Evolutionary conservation across 176 grass and related monocot genomes (phyloP), one percentile per base, ranked within the genome.

Genomic region (Triticum aestivum): DNA sequence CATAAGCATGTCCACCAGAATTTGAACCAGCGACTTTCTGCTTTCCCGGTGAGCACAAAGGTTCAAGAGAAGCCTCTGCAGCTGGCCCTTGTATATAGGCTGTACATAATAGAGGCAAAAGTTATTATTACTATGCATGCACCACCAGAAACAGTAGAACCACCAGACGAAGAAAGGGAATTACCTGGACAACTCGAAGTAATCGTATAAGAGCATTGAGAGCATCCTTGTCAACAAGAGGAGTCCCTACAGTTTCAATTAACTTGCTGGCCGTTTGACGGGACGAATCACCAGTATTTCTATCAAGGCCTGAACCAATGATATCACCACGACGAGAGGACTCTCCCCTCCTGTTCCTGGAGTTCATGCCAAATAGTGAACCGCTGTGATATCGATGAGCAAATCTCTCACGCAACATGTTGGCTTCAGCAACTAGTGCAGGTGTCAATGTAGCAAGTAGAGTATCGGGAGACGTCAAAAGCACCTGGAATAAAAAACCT

Each of bases 391-490:
- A 92, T 45, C 97, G 86, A 90, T 94, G 92, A 89, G 97, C 97
- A 91, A 96, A 96, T 69, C 97, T 99, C 88, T 99, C 97, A 80
- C 97, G 87, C 62, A 99, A 84, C 94, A 99, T 90, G 77, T 96
- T 99, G 14, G 97, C 97, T 94, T 99, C 97, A 84, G 94, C 97
- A 89, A 99, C 97, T 82, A 99, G 84, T 38, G 97, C 94, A 85
- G 97, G 97, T 23, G 97, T 91, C 66, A 99, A 77, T 74, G 97
- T 99, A 75, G 97, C 94, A 58, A 99, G 89, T 68, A 99, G 87
- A n/a, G 92, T 96, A 92, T 99, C 97, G 0, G 97, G 97, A 69
- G 97, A 99, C 21, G 97, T 99, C 80, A 99, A 84, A 92, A 99
- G 94, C 65, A 98, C 95, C 95, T 98, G 83, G 75, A 85, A 85